Evolutionary conservation across 345 rosid species (phyloP).

Genomic region (Murraya paniculata): DNA sequence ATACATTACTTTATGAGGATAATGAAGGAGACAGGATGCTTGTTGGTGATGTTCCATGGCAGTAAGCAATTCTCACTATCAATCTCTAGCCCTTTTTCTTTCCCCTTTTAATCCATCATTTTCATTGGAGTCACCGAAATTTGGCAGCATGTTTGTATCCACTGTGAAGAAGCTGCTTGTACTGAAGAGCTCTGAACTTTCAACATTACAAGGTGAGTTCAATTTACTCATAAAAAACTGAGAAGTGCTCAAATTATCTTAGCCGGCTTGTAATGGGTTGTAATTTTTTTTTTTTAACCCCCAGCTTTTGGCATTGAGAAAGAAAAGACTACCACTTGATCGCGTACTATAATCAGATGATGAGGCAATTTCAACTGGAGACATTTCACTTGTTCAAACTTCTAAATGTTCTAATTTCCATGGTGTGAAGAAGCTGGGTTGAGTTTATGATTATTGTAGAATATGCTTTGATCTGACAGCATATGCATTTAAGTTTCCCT

Average conservation of each 20-base stretch:
- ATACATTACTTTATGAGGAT: constrained; percentile 44
- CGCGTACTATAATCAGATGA: constrained; percentile 9
- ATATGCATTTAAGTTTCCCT: neutral
- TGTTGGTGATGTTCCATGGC: constrained; percentile 53
- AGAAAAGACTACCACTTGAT: constrained; percentile 20
- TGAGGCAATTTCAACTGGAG: constrained; percentile 11
- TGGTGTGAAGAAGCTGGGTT: neutral
- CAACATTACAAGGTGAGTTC: constrained; percentile 22
- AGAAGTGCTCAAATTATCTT: neutral
- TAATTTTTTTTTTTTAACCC: neutral
- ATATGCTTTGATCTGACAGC: neutral
- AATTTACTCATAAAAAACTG: neutral
- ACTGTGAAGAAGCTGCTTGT: constrained; percentile 46
- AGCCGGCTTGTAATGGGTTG: neutral
- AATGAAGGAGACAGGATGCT: constrained; percentile 52
- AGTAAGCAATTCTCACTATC: constrained; percentile 21
- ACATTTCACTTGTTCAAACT: neutral
- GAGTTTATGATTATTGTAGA: neutral
- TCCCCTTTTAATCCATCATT: neutral
- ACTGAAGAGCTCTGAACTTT: constrained; percentile 33
- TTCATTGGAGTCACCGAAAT: constrained; percentile 1
- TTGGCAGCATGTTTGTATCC: constrained; percentile 45
- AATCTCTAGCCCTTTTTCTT: neutral
- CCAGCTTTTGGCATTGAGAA: constrained; percentile 23
- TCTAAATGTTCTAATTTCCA: neutral